These are phyloP conservation scores for Apiospora marii DNA, from an alignment of 2,329 filamentous ascomycete species.

Conservation along the genomic window DNA sequence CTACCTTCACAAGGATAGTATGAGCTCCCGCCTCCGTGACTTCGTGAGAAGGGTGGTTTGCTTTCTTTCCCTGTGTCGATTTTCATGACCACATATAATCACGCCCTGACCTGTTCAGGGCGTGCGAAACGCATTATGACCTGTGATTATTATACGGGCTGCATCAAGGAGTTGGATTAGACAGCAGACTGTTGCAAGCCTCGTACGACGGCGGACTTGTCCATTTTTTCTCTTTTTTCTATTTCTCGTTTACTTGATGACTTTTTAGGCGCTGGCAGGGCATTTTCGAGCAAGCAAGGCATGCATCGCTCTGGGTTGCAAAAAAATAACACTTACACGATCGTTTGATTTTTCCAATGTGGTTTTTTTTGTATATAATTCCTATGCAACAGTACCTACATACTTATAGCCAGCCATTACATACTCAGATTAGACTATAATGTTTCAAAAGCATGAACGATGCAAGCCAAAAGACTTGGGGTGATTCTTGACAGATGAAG, in stretches of 20 bases:
- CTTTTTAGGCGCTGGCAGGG: constrained; percentile 5
- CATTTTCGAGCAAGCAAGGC: constrained; percentile 2
- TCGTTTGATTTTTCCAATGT: constrained; percentile 9
- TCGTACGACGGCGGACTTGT: constrained; percentile 19
- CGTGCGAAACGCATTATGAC: constrained; percentile 34
- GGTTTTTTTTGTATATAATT: constrained; percentile 22
- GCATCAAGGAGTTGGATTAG: constrained; percentile 9
- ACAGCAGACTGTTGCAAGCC: constrained; percentile 20
- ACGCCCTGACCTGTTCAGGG: neutral
- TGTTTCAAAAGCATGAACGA: constrained; percentile 7
- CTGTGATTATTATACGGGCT: constrained; percentile 24
- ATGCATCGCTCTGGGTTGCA: neutral
- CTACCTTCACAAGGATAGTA: constrained; percentile 7
- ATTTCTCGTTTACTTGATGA: constrained; percentile 7
- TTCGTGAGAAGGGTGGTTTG: neutral
- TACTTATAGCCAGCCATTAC: constrained; percentile 20
- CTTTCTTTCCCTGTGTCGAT: neutral
- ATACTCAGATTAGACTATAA: constrained; percentile 21
- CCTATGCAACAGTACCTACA: constrained; percentile 17
- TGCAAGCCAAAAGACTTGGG: neutral
- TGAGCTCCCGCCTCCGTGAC: neutral
- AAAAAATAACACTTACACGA: neutral
- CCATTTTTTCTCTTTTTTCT: constrained; percentile 6
- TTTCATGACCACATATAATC: constrained; percentile 1
- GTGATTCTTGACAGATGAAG: neutral